Percentiles rank a stretch among this genome's conserved stretches.
phyloP scores from a whole-genome alignment of 2,329 filamentous ascomycete species.

The Monilinia polystroma region DNA sequence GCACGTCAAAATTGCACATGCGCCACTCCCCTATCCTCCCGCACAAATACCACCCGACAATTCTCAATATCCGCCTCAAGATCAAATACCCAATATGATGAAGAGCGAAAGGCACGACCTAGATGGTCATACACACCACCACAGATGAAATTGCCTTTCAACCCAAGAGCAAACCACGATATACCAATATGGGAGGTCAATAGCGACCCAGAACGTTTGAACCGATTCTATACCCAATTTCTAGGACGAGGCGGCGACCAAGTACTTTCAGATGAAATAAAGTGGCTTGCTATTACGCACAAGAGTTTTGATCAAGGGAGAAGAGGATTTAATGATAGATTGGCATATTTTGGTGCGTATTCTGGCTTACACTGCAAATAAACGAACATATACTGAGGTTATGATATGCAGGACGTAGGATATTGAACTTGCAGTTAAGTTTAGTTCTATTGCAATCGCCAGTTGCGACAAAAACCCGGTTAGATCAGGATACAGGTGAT shows the following conservation, averaged over 20 bases:
- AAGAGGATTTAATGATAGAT: conserved; percentile 88
- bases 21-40: conserved; percentile 28
- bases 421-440: conserved; percentile 60
- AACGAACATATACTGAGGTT: conserved; percentile 28
- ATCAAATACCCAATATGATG: conserved; percentile 39
- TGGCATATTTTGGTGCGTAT: conserved; percentile 78
- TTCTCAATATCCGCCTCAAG: conserved; percentile 33
- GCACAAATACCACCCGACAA: conserved; percentile 29
- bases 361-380: neutral
- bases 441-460: conserved; percentile 56
- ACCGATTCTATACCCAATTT: conserved; percentile 74
- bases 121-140: conserved; percentile 71
- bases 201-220: conserved; percentile 68
- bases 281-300: conserved; percentile 95
- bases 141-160: conserved; percentile 67
- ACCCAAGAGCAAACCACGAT: conserved; percentile 49
- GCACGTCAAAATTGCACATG: conserved; percentile 35
- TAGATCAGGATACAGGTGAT: conserved; percentile 49
- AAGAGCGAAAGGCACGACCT: conserved; percentile 46
- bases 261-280: conserved; percentile 83
- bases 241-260: conserved; percentile 71
- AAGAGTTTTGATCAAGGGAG: conserved; percentile 97
- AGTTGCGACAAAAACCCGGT: conserved; percentile 36
- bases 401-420: conserved; percentile 53
- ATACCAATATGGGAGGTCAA: conserved; percentile 66